Conservation (phyloP, 2,329 filamentous ascomycete species). For the Aspergillus arachidicola region DNA sequence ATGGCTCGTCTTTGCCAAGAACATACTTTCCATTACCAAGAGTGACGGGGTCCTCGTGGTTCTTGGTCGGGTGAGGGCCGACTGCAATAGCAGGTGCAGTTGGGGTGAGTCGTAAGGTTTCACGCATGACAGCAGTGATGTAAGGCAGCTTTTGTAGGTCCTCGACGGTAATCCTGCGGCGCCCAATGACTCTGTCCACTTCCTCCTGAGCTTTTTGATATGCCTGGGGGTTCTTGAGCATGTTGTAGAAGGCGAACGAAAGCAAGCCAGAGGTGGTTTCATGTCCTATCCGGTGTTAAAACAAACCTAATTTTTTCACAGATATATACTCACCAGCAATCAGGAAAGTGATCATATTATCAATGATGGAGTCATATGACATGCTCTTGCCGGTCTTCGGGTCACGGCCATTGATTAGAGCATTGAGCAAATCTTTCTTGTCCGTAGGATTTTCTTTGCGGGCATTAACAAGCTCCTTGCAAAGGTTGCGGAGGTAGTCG, state of each 20-base stretch:
- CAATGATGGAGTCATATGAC: conserved; percentile 63
- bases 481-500: conserved; percentile 54
- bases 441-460: conserved; percentile 59
- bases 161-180: conserved; percentile 58
- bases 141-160: conserved; percentile 57
- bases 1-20: conserved; percentile 55
- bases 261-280: conserved; percentile 72
- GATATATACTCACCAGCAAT: conserved; percentile 56
- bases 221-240: conserved; percentile 64
- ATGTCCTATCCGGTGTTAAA: conserved; percentile 49
- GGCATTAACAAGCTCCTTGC: conserved; percentile 62
- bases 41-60: conserved; percentile 46
- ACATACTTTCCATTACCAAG: conserved; percentile 65
- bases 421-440: conserved; percentile 68
- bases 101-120: conserved; percentile 63
- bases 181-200: conserved; percentile 66
- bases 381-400: conserved; percentile 68
- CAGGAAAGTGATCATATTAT: conserved; percentile 74
- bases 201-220: conserved; percentile 68
- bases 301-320: neutral
- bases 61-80: conserved; percentile 48
- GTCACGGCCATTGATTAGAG: conserved; percentile 70
- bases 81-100: conserved; percentile 60
- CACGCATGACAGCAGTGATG: conserved; percentile 59
- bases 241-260: conserved; percentile 66